These are phyloP conservation scores for Suillus americanus DNA, from an alignment of 768 basidiomycete species.

Conservation along the genomic window DNA sequence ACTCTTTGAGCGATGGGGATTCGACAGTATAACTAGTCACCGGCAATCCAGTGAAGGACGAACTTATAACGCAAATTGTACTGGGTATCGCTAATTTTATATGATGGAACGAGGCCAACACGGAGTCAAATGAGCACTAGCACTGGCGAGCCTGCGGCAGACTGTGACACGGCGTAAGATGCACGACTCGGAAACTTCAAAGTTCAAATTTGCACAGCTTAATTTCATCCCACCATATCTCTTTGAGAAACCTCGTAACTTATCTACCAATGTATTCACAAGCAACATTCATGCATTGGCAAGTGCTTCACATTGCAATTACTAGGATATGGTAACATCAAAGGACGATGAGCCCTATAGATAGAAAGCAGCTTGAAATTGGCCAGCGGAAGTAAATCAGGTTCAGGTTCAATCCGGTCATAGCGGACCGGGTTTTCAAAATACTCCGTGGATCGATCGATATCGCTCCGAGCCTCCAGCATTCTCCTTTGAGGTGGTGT, in stretches of 20 bases:
- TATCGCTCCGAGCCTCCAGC: not conserved
- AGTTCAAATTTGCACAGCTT: not conserved
- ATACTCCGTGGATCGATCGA: not conserved
- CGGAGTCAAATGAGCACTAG: not conserved
- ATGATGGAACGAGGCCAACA: not conserved
- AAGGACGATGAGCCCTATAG: not conserved
- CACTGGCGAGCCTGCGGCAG: not conserved
- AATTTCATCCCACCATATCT: not conserved
- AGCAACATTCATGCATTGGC: not conserved
- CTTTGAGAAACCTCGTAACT: not conserved
- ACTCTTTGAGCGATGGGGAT: not conserved
- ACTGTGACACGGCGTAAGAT: not conserved
- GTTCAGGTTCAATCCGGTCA: not conserved
- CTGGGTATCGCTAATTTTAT: not conserved
- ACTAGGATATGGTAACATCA: constrained; percentile 1
- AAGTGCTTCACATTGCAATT: not conserved
- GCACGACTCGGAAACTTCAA: not conserved
- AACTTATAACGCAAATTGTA: not conserved
- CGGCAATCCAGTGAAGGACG: not conserved
- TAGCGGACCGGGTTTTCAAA: not conserved
- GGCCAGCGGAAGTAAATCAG: not conserved
- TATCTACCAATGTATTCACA: not conserved
- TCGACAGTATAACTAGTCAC: not conserved
- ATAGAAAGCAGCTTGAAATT: not conserved
- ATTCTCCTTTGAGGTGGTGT: not conserved